Evolutionary conservation across 2,329 filamentous ascomycete genomes (phyloP), one percentile per base, ranked within the genome.

Genomic region (Tympanopsis confertula): DNA sequence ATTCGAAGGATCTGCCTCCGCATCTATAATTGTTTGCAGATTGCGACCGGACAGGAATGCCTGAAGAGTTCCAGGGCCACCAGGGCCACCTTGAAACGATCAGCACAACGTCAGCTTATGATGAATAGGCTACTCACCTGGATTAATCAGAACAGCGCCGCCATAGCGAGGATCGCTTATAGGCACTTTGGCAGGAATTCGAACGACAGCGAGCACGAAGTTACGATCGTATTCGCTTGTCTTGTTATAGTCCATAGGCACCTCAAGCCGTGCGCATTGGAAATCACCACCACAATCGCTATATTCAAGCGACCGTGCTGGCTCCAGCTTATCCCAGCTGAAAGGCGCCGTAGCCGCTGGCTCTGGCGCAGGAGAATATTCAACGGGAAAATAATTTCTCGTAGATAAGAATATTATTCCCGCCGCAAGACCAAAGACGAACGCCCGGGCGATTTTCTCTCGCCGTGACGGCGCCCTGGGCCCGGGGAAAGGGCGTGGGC

Each of bases 141-240:
- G 65, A 41, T 71, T 71, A 5, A 67, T 52, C 4, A 71, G 37
- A 19, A 70, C 55, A 1, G 65, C 55, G 3, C 66, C 65, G 2
- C 63, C 63, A 44, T 66, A 66, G 5, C 55, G 54, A 13, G 57
- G 49, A 47, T 70, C 61, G 2, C 57, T 40, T 4, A 42, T 38
- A 4, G 41, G 35, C 12, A 42, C 41, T 18, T 40, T 59, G 4
- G 66, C 66, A 0, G 68, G 63, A 5, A 62, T 51, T 19, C 60
- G 61, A n/a, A 62, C 55, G 7, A 71, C 49, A 3, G 66, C 66
- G 19, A 71, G 44, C 2, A 54, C 54, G 15, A 66, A 55, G 15
- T 49, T 47, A 32, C 53, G 51, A 4, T 52, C 42, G 32, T 55
- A 26, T 24, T 52, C 45, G 26, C 61, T 53, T 1, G 49, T 46